phyloP scores from a whole-genome alignment of 768 basidiomycete species.

The Strobilomyces confusus region DNA sequence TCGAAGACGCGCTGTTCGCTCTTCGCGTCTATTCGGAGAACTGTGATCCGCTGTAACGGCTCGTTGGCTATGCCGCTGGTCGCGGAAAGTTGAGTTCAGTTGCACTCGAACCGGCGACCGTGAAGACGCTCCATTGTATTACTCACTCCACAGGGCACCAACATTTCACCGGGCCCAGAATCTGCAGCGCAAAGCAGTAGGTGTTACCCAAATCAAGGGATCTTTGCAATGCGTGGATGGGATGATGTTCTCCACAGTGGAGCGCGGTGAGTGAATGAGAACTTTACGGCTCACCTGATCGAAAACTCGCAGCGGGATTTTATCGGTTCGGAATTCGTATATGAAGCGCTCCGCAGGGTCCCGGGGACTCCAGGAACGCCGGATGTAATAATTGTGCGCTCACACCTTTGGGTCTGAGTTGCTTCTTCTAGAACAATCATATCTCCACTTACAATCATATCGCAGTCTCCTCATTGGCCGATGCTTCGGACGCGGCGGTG shows the following conservation, averaged over 20 bases:
- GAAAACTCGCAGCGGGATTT: background rate
- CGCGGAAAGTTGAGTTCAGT: background rate
- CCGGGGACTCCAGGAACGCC: conserved; percentile 14
- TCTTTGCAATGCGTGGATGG: background rate
- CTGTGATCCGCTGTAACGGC: background rate
- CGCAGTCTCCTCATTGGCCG: conserved; percentile 17
- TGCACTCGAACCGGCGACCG: background rate
- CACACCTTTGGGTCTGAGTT: conserved; percentile 1
- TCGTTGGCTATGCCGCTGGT: conserved; percentile 4
- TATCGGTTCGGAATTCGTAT: conserved; percentile 5
- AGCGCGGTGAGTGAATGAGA: background rate
- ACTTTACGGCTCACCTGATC: conserved; percentile 7
- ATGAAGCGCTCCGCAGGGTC: conserved; percentile 11
- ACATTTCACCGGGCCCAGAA: background rate
- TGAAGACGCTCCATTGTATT: conserved; percentile 2
- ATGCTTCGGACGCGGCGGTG: conserved; percentile 11
- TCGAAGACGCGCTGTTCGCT: background rate
- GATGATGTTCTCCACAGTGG: background rate
- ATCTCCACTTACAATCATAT: conserved; percentile 10
- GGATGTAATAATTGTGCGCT: background rate
- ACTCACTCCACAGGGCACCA: conserved; percentile 13
- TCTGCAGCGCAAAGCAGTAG: background rate
- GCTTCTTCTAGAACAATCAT: conserved; percentile 11
- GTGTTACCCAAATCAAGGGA: background rate
- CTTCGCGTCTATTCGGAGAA: conserved; percentile 1